Percentiles rank a stretch among this genome's conserved stretches.
phyloP scores from a whole-genome alignment of 176 grass and related monocot genomes.

The Hsuehochloa calcarea region DNA sequence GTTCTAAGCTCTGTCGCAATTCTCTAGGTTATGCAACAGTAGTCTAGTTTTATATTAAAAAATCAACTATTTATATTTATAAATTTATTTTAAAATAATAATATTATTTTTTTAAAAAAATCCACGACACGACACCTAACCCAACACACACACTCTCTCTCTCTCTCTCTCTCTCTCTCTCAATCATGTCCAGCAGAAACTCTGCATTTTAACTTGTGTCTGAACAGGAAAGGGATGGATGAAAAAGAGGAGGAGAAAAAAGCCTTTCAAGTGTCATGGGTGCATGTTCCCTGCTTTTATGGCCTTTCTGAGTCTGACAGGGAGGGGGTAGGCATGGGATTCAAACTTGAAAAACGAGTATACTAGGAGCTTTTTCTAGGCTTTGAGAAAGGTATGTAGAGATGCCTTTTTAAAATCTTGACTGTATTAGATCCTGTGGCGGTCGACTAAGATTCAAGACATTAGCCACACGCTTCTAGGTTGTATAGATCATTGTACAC shows the following conservation, averaged over 20 bases:
- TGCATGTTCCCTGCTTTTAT: conserved; percentile 25
- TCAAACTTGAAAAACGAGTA: background rate
- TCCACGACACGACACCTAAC: too few species aligned
- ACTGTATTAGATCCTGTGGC: background rate
- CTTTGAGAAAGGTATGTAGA: background rate
- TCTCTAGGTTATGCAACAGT: too few species aligned
- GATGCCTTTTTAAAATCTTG: conserved; percentile 12
- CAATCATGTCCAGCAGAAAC: conserved; percentile 33
- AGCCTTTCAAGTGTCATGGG: conserved; percentile 30
- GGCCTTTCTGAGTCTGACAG: background rate
- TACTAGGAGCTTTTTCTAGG: background rate
- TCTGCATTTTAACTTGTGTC: conserved; percentile 33
- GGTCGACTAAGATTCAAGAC: background rate
- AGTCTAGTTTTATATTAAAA: too few species aligned
- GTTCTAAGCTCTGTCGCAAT: too few species aligned
- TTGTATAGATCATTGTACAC: background rate
- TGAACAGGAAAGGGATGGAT: background rate
- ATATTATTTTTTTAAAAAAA: too few species aligned
- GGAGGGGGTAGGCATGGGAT: background rate
- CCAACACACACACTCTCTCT: too few species aligned
- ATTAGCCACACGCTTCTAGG: background rate
- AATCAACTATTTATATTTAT: too few species aligned
- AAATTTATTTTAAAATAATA: too few species aligned
- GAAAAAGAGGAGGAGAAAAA: background rate
- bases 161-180: background rate